A percentile compares a stretch with the other conserved stretches of the same genome.
These are phyloP conservation scores for Xylaria sp. DNA, from an alignment of 2,329 filamentous ascomycete genomes.

Conservation along the genomic window DNA sequence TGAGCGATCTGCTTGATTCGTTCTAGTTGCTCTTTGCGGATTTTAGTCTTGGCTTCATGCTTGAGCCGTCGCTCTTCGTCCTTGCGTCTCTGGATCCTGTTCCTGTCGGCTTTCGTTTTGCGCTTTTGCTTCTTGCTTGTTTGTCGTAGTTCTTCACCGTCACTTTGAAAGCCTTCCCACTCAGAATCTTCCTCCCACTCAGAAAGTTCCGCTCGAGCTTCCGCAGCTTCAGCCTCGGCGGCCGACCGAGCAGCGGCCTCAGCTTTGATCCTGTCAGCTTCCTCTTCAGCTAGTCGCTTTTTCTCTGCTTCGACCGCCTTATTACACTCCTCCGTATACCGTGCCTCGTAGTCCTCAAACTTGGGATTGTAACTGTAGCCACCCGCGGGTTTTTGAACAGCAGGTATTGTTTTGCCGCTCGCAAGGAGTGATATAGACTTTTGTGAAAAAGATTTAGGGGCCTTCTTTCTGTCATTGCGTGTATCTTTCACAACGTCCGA, in stretches of 20 bases:
- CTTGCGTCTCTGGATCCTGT: constrained; percentile 88
- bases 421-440: constrained; percentile 85
- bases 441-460: constrained; percentile 79
- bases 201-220: constrained; percentile 71
- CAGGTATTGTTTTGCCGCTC: constrained; percentile 80
- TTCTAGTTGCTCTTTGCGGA: constrained; percentile 76
- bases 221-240: constrained; percentile 78
- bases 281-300: constrained; percentile 74
- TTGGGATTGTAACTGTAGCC: constrained; percentile 93
- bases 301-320: constrained; percentile 84
- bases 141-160: constrained; percentile 72
- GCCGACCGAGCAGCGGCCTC: constrained; percentile 77
- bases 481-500: constrained; percentile 51
- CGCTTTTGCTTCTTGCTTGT: constrained; percentile 81
- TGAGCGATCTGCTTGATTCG: constrained; percentile 77
- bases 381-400: constrained; percentile 80
- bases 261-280: constrained; percentile 72
- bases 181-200: constrained; percentile 89
- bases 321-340: constrained; percentile 78
- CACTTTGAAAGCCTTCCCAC: constrained; percentile 91
- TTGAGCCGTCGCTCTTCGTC: constrained; percentile 82
- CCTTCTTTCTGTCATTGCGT: constrained; percentile 67
- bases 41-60: constrained; percentile 80
- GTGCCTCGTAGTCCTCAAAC: constrained; percentile 85
- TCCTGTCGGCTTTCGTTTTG: constrained; percentile 87